Percentiles rank a stretch among this genome's conserved stretches.
These are phyloP conservation scores for Claviceps humidiphila DNA, from an alignment of 2,329 filamentous ascomycete species.

Conservation along the genomic window DNA sequence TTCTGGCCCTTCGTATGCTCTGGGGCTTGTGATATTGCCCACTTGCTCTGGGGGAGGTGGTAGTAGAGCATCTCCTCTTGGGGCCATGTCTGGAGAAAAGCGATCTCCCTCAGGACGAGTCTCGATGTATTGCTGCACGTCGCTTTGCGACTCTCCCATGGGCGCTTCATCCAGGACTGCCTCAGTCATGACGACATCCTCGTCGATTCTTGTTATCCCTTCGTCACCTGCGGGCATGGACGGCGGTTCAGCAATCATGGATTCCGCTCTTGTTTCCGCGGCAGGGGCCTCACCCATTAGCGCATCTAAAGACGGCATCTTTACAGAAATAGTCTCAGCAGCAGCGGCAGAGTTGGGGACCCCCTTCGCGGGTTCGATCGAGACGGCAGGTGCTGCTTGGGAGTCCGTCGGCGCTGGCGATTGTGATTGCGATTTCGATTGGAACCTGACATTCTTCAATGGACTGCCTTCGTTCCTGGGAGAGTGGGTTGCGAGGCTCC, in stretches of 20 bases:
- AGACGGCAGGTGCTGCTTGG: slow-evolving; percentile 1
- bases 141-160: not conserved
- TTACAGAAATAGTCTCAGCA: not conserved
- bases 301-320: slow-evolving; percentile 4
- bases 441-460: slow-evolving; percentile 36
- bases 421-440: slow-evolving; percentile 3
- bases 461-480: slow-evolving; percentile 35
- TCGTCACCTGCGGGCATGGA: slow-evolving; percentile 19
- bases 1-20: slow-evolving; percentile 13
- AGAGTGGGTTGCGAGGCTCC: slow-evolving; percentile 14
- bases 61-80: slow-evolving; percentile 13
- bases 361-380: not conserved
- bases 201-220: slow-evolving; percentile 14
- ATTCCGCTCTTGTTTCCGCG: slow-evolving; percentile 9
- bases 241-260: slow-evolving; percentile 18
- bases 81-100: not conserved
- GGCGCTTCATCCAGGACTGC: slow-evolving; percentile 4
- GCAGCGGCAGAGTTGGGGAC: not conserved
- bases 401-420: slow-evolving; percentile 34
- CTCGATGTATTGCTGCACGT: not conserved
- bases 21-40: slow-evolving; percentile 25
- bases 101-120: not conserved
- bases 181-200: slow-evolving; percentile 9
- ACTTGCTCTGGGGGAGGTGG: slow-evolving; percentile 27
- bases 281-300: not conserved